Base-by-base conservation (phyloP, 164 flowering plant genomes). In the Dillenia turbinata region DNA sequence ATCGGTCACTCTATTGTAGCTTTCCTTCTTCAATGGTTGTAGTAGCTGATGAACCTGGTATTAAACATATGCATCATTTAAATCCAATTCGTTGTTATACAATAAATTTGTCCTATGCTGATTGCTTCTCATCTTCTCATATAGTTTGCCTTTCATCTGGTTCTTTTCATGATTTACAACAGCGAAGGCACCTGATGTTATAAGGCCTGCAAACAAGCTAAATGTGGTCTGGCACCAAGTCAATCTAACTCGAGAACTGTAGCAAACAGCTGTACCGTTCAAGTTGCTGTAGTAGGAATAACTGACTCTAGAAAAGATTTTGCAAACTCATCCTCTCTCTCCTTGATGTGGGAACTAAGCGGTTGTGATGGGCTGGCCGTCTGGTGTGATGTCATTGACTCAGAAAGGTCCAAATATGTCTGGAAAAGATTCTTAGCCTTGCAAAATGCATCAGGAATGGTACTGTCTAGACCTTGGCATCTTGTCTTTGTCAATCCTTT, bases 291-390 rank as follows among this genome's bases (percentile, higher is more conserved):
- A 51, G 92, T 85, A 80, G 88, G 95, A 43, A 72, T 93, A 51
- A 83, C 84, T 75, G 52, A 59, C 57, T 74, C 85, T 63, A 92
- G 95, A 71, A 88, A 79, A 80, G 79, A 87, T 72, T 90, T 90
- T 80, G 92, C 92, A 56, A 93, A 93, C 62, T 85, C 97, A 53
- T 93, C 98, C 56, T 87, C 98, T 70, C 90, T 88, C 66, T 53
- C 47, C 63, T 74, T 93, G 69, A 78, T 57, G 57, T 93, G 97
- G 98, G 88, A 89, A 69, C 70, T 87, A 58, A 74, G 64, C 63
- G 72, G 64, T 63, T 87, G 95, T 75, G 73, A 85, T 44, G 81
- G 74, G 12, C 69, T 89, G 67, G 97, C 93, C 49, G 55, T 73
- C 46, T 90, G 90, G 92, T 76, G 74, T 61, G 81, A 80, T 51